Base-by-base conservation (phyloP, 208 protist genomes). In the Acanthamoeba lenticulata region DNA sequence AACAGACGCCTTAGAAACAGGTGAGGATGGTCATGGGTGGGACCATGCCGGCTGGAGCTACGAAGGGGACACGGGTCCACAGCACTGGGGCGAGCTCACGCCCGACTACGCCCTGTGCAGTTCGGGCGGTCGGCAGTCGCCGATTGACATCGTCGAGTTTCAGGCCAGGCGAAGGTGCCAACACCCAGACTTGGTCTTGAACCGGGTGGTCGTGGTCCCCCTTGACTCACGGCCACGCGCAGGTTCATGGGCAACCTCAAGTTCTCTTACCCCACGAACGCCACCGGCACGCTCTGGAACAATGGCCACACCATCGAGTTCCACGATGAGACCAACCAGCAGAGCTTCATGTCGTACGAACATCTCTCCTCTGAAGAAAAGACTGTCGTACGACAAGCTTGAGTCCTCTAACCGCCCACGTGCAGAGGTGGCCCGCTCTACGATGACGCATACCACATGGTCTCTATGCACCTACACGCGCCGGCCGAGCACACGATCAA, bases 291-390 rank as follows among this genome's bases (percentile, higher is more conserved):
- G 65, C 65, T 77, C 32, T 77, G 65, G 65, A 77, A 77, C 36
- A 77, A 77, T 6, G 65, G 65, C 32, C 65, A 77, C 65, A 77
- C 65, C 15, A 77, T 77, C 36, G 65, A 77, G n/a, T 77, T 77
- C 36, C 65, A 77, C 65, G 38, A 9, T 32, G 65, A 77, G 34
- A 77, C 65, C 65, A 77, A 77, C 65, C 36, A 40, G 65, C 38
- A 32, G 65, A 77, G 65, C 36, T 32, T 40, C 36, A 77, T 77
- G 29, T 77, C 65, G 65, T 77, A 40, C 65, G 65, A n/a, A n/a
- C n/a, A n/a, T n/a, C 65, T 13, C 49, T 11, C 49, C 9, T 11
- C 24, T 24, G 29, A 36, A 72, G 17, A 38, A 36, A n/a, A n/a
- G n/a, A n/a, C n/a, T n/a, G n/a, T n/a, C 62, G 2, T 72, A n/a